Percentiles rank a stretch among this genome's conserved stretches.
Conservation (phyloP, 352 stramenopile genomes). For the Globisporangium rhizosaccharum region DNA sequence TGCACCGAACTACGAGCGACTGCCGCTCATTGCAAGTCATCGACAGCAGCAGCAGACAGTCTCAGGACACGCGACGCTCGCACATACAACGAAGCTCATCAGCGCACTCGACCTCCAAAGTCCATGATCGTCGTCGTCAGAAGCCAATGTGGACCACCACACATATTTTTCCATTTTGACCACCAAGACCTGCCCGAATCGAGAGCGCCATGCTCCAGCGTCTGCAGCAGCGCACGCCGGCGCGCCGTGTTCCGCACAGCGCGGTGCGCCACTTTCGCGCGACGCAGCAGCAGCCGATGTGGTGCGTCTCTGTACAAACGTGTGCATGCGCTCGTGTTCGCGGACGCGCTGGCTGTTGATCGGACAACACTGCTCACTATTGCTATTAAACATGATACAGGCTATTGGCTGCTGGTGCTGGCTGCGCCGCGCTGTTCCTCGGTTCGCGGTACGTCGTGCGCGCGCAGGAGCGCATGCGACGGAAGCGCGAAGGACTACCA, state of each 20-base stretch:
- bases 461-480: slow-evolving; percentile 48
- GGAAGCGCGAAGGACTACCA: slow-evolving; percentile 34
- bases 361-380: background rate
- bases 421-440: slow-evolving; percentile 42
- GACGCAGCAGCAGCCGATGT: slow-evolving; percentile 42
- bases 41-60: slow-evolving; percentile 2
- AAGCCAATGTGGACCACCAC: background rate
- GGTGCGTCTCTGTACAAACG: slow-evolving; percentile 12
- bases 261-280: slow-evolving; percentile 40
- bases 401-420: slow-evolving; percentile 36
- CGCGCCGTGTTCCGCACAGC: no score
- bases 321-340: background rate
- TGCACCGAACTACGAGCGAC: background rate
- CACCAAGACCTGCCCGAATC: no score
- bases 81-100: slow-evolving; percentile 37
- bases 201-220: background rate
- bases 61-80: slow-evolving; percentile 19
- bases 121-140: background rate
- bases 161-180: no score
- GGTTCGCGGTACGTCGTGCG: slow-evolving; percentile 54
- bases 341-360: no score
- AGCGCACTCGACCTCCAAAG: slow-evolving; percentile 27
- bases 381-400: background rate
- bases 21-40: slow-evolving; percentile 5
- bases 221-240: background rate